Conservation (phyloP, 169 alveolate genomes). For the Babesia bigemina region DNA sequence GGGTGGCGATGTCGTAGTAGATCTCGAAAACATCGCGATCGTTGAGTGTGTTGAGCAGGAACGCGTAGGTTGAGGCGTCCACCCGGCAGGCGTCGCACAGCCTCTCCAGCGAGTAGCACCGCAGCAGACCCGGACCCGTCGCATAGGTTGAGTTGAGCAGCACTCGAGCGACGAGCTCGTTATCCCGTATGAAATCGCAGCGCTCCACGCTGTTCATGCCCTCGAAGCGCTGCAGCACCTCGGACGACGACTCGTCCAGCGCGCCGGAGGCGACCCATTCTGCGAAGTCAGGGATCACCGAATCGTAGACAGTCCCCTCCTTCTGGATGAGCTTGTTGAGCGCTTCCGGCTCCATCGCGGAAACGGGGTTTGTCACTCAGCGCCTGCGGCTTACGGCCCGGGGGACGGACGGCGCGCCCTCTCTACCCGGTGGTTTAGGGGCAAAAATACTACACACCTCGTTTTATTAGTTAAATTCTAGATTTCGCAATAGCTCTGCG, state of each 20-base stretch:
- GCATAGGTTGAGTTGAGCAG: slow-evolving; percentile 61
- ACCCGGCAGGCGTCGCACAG: slow-evolving; percentile 55
- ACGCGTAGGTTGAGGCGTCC: slow-evolving; percentile 30
- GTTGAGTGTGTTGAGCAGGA: slow-evolving; percentile 36
- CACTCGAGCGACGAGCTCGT: slow-evolving; percentile 26
- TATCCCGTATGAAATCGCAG: slow-evolving; percentile 33
- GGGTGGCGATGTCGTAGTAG: slow-evolving; percentile 59
- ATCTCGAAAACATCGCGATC: slow-evolving; percentile 53
- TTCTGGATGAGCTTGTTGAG: slow-evolving; percentile 56
- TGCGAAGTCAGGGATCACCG: slow-evolving; percentile 41
- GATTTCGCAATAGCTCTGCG: too few relatives aligned
- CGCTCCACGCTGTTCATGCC: slow-evolving; percentile 41
- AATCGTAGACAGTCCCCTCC: slow-evolving; percentile 52
- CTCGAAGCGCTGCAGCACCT: slow-evolving; percentile 42
- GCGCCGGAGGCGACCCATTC: slow-evolving; percentile 65
- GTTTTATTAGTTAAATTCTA: too few relatives aligned
- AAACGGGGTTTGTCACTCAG: not conserved
- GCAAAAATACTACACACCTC: too few relatives aligned
- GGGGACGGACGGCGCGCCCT: not conserved
- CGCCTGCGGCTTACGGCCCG: not conserved
- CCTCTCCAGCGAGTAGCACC: slow-evolving; percentile 59
- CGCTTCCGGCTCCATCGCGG: slow-evolving; percentile 60
- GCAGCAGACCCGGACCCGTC: slow-evolving; percentile 59
- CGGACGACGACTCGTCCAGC: slow-evolving; percentile 56
- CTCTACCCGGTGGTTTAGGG: too few relatives aligned